Base-by-base conservation (phyloP, 345 rosid species). In the Hibiscus mutabilis region DNA sequence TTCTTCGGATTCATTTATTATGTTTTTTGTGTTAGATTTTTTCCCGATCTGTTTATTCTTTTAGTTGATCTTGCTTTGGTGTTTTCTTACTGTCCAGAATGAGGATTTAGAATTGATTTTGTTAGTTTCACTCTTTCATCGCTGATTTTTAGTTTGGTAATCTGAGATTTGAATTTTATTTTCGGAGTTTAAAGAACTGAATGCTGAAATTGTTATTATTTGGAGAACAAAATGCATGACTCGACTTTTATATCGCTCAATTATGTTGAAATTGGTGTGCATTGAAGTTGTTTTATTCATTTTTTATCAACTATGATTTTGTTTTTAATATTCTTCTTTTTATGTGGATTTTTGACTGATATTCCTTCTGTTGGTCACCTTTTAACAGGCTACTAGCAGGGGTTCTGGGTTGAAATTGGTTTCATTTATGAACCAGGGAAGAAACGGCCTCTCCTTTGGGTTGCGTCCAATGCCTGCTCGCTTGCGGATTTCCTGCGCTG, bases 401-500 rank as follows among this genome's bases (percentile, higher is more conserved):
- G 46, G 70, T 27, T 61, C 79, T 70, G 70, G 80, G 69, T 66
- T 79, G 66, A 85, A 74, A 71, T 60, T 73, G 1, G 74, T 13
- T 68, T 56, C 81, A 67, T 46, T 75, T 65, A 74, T 74, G 1
- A 83, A 69, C 78, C 72, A 74, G 76, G 82, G 80, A 75, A 80
- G 69, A 75, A 77, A 59, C 62, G 68, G 11, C 72, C 79, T 83
- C 59, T 82, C 84, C 4, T 83, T 83, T 75, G 74, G 73, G 51
- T 42, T 78, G 13, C 64, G 59, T 11, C 79, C 77, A 13, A 33
- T 29, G 70, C 82, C 88, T 31, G 62, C 80, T 78, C 86, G 90
- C 73, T 79, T 85, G 53, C 74, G 74, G 72, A 64, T 87, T 51
- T 85, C 86, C 60, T 85, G 88, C 14, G 87, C 87, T 72, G 94